Percentiles rank a stretch among this genome's conserved stretches.
Conservation (phyloP, 768 basidiomycete genomes). For the Sarcodon sp. region DNA sequence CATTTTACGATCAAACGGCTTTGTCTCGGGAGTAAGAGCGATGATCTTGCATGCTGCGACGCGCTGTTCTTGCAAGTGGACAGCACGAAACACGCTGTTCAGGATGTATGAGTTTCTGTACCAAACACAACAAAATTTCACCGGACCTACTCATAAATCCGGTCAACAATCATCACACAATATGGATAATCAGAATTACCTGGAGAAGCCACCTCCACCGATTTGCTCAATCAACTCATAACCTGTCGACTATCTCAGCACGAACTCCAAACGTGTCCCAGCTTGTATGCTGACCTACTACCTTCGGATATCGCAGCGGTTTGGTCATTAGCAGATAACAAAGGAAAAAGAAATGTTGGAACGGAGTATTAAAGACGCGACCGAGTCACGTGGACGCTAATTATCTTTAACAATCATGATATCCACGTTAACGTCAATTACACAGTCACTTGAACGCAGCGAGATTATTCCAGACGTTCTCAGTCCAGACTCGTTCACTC, state of each 20-base stretch:
- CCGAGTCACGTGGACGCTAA: too few species aligned
- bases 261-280: too few species aligned
- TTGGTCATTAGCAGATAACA: too few species aligned
- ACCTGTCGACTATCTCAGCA: constrained; percentile 24
- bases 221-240: constrained; percentile 64
- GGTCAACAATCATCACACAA: not conserved
- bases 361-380: too few species aligned
- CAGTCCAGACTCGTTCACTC: constrained; percentile 19
- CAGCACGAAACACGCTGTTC: constrained; percentile 71
- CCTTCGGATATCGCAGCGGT: too few species aligned
- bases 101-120: not conserved
- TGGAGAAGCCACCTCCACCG: constrained; percentile 83
- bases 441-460: constrained; percentile 21
- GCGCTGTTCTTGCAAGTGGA: constrained; percentile 47
- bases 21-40: constrained; percentile 45
- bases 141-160: not conserved
- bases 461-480: constrained; percentile 34
- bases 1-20: constrained; percentile 59
- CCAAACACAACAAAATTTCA: too few species aligned
- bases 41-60: constrained; percentile 88
- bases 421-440: constrained; percentile 17
- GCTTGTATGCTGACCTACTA: too few species aligned
- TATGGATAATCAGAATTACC: constrained; percentile 28
- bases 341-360: too few species aligned
- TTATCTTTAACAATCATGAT: not conserved